phyloP scores from a whole-genome alignment of 2,329 filamentous ascomycete species.

The Amauroascus verrucosus region DNA sequence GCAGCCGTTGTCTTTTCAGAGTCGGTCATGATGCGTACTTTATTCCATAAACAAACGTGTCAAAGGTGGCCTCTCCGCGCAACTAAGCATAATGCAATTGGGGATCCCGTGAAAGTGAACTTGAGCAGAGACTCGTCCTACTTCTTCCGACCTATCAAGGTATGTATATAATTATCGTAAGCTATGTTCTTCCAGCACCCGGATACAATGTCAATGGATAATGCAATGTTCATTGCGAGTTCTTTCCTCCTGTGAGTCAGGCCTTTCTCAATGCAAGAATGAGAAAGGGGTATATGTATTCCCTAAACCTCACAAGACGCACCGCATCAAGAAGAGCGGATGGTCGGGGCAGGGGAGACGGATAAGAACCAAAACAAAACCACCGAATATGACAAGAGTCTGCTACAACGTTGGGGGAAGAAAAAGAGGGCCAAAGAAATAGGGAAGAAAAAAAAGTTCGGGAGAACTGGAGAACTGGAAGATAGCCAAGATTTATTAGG shows the following conservation, averaged over 20 bases:
- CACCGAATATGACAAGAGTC: too few species aligned
- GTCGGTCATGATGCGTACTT: slow-evolving; percentile 3
- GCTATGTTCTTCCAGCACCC: background rate
- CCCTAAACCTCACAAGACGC: background rate
- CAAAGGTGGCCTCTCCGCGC: background rate
- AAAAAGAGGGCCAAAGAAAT: background rate
- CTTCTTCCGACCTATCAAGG: background rate
- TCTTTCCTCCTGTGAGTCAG: background rate
- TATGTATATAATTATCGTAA: background rate
- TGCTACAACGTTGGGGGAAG: background rate
- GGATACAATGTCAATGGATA: background rate
- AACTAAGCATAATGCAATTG: background rate
- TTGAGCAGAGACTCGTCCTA: background rate
- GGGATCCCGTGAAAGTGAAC: background rate
- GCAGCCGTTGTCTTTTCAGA: slow-evolving; percentile 1
- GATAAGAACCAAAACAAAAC: too few species aligned
- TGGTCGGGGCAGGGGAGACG: too few species aligned
- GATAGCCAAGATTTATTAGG: slow-evolving; percentile 11
- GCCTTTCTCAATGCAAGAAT: too few species aligned
- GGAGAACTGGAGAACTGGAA: background rate
- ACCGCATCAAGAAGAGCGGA: background rate
- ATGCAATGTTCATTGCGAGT: background rate
- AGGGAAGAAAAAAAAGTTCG: background rate
- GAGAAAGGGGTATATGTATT: too few species aligned
- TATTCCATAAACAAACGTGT: background rate